Percentiles rank a stretch among this genome's conserved stretches.
Conservation (phyloP, 176 grass and related monocot species). For the Bothriochloa decipiens region DNA sequence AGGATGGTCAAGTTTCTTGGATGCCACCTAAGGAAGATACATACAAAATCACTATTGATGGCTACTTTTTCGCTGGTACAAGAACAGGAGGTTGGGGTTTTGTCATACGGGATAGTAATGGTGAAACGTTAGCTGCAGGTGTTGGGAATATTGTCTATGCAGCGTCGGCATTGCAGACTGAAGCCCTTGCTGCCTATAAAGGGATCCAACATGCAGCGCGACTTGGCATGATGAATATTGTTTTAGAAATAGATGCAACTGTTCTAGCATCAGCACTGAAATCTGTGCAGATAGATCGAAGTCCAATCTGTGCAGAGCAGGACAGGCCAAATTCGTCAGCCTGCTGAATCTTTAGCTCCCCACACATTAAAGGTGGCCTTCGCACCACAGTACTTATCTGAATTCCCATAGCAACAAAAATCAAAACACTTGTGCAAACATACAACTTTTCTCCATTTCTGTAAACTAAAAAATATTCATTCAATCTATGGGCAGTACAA, state of each 20-base stretch:
- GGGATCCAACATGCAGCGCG: neutral
- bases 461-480: no score
- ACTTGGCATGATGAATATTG: neutral
- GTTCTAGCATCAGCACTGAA: neutral
- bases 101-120: neutral
- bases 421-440: no score
- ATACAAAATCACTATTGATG: neutral
- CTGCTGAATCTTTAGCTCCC: conserved; percentile 67
- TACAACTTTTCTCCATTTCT: no score
- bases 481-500: no score
- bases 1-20: neutral
- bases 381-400: conserved; percentile 54
- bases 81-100: neutral
- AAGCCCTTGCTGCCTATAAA: neutral
- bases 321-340: conserved; percentile 43
- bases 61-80: neutral
- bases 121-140: neutral
- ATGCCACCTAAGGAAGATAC: neutral
- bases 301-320: neutral
- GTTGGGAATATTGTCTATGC: neutral
- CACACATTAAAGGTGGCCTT: conserved; percentile 83
- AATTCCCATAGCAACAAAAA: no score
- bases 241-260: neutral
- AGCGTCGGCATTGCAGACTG: neutral
- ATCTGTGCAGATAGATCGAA: neutral